phyloP scores from a whole-genome alignment of 2,329 filamentous ascomycete species.

The Penicillium sp. region DNA sequence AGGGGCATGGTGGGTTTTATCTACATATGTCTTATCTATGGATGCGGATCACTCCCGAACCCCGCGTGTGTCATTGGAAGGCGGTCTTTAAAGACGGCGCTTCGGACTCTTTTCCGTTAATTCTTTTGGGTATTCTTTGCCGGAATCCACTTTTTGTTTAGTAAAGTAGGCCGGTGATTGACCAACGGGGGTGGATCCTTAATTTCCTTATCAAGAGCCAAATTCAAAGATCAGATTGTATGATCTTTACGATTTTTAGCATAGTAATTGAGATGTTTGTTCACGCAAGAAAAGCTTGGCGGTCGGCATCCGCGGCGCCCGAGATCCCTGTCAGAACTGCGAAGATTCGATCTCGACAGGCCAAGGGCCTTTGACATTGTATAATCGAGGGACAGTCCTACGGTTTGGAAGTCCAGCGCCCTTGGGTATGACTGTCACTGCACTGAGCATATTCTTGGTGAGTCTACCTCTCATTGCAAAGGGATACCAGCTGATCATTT shows the following conservation, averaged over 20 bases:
- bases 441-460: neutral
- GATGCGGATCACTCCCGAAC: conserved; percentile 8
- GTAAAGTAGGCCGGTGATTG: neutral
- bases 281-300: neutral
- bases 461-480: neutral
- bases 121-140: neutral
- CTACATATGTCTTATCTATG: conserved; percentile 15
- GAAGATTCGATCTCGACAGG: neutral
- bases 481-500: neutral
- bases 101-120: conserved; percentile 1
- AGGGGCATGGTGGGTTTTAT: neutral
- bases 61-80: conserved; percentile 21
- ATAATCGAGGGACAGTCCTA: too few species aligned
- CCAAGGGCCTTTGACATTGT: too few species aligned
- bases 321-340: neutral
- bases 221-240: neutral
- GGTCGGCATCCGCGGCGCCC: neutral
- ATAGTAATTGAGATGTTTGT: neutral
- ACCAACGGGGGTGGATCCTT: neutral
- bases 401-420: neutral
- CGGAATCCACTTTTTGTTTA: conserved; percentile 1
- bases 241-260: neutral
- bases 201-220: neutral
- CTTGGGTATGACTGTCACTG: neutral
- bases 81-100: conserved; percentile 4